A percentile compares a stretch with the other conserved stretches of the same genome.
Conservation (phyloP, 768 basidiomycete species). For the Mycena rebaudengoi region DNA sequence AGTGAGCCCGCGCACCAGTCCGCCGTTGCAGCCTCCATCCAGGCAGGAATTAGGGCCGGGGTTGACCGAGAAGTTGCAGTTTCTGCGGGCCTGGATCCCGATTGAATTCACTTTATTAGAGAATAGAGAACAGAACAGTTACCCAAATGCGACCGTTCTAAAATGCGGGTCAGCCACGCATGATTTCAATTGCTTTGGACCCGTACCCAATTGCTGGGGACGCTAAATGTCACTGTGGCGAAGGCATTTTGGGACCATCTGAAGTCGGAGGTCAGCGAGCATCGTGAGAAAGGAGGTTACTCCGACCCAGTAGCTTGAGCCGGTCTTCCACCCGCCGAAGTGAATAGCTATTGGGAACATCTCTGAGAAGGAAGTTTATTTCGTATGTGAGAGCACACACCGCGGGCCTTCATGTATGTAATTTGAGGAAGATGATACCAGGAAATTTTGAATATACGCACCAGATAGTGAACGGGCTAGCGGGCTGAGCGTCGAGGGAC, state of each 20-base stretch:
- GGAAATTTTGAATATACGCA: constrained; percentile 22
- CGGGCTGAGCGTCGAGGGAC: no score
- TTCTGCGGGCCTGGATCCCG: no score
- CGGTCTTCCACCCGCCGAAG: constrained; percentile 11
- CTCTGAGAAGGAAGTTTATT: constrained; percentile 21
- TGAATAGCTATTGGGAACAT: constrained; percentile 14
- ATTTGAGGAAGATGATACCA: background rate
- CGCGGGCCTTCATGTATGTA: constrained; percentile 59
- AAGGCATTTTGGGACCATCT: no score
- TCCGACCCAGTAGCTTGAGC: constrained; percentile 27
- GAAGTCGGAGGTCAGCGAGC: no score
- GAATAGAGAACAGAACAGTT: no score
- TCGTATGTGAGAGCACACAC: constrained; percentile 30
- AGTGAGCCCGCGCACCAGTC: constrained; percentile 34
- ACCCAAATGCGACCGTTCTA: constrained; percentile 61
- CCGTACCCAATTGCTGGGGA: constrained; percentile 58
- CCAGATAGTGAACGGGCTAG: constrained; percentile 61
- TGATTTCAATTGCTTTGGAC: background rate
- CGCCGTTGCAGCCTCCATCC: constrained; percentile 62
- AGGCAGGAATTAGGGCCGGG: constrained; percentile 53
- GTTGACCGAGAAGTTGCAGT: constrained; percentile 56
- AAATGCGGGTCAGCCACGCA: background rate
- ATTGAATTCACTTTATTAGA: no score
- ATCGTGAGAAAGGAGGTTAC: no score
- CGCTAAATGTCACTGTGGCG: constrained; percentile 42